Percentiles rank a stretch among this genome's conserved stretches.
Evolutionary conservation across 2,329 filamentous ascomycete species (phyloP).

Genomic region (Aspergillus neotritici): DNA sequence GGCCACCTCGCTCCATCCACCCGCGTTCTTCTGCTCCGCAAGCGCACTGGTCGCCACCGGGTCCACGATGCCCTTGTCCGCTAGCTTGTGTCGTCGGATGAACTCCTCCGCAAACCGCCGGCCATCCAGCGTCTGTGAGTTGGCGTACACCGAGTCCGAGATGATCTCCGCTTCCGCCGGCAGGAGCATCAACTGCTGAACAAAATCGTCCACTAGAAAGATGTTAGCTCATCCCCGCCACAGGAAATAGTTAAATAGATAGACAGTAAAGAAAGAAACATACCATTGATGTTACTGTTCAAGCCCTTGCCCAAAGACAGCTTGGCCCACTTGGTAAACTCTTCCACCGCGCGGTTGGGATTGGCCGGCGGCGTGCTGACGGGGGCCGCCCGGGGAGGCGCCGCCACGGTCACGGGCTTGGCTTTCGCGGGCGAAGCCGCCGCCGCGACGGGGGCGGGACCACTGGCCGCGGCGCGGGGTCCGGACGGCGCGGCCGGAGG

Average conservation of each 20-base stretch:
- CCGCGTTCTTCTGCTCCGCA: constrained; percentile 47
- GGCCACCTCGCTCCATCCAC: constrained; percentile 94
- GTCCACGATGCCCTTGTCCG: constrained; percentile 82
- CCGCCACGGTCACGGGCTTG: constrained; percentile 52
- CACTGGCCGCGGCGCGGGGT: constrained; percentile 43
- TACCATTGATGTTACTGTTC: constrained; percentile 62
- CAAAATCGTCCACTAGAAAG: constrained; percentile 67
- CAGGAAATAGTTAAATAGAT: neutral
- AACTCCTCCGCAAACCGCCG: constrained; percentile 93
- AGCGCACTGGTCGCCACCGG: constrained; percentile 52
- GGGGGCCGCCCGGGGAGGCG: constrained; percentile 44
- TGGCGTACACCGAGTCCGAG: constrained; percentile 81
- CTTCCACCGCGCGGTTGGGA: constrained; percentile 67
- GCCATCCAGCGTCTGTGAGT: constrained; percentile 83
- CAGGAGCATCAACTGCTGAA: constrained; percentile 67
- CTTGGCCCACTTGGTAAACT: constrained; percentile 90
- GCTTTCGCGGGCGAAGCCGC: constrained; percentile 40
- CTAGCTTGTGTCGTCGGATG: constrained; percentile 83
- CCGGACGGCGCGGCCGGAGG: constrained; percentile 48
- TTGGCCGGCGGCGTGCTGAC: constrained; percentile 40
- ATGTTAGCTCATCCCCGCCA: constrained; percentile 30
- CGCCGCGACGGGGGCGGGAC: constrained; percentile 32
- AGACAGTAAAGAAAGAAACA: constrained; percentile 20
- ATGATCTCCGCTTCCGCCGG: constrained; percentile 76
- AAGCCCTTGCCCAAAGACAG: constrained; percentile 70